Conservation (phyloP, 2,329 filamentous ascomycete species). For the Tricladium varicosporioides region DNA sequence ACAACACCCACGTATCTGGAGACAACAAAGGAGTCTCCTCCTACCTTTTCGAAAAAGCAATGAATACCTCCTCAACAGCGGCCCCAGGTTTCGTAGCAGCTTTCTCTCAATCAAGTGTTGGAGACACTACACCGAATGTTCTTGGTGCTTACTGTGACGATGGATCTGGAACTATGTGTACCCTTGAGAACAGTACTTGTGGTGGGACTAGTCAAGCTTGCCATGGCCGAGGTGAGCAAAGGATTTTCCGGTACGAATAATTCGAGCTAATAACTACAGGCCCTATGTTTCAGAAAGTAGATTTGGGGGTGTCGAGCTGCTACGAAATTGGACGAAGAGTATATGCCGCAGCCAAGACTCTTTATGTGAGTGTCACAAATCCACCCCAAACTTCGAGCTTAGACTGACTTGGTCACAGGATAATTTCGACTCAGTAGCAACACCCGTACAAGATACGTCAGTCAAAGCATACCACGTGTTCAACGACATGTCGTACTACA, state of each 20-base stretch:
- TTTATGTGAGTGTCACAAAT: constrained; percentile 46
- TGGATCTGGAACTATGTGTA: constrained; percentile 69
- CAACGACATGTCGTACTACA: constrained; percentile 75
- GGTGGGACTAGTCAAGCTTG: constrained; percentile 64
- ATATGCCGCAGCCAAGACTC: constrained; percentile 54
- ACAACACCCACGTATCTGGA: constrained; percentile 84
- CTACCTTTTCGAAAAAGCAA: constrained; percentile 74
- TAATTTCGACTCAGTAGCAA: constrained; percentile 28
- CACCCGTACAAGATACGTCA: constrained; percentile 56
- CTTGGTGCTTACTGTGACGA: constrained; percentile 88
- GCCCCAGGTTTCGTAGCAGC: constrained; percentile 76
- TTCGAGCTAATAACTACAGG: constrained; percentile 33
- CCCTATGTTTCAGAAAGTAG: constrained; percentile 63
- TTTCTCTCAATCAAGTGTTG: constrained; percentile 88
- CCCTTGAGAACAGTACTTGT: constrained; percentile 81
- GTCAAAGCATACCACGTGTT: constrained; percentile 85
- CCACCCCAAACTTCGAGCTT: too few relatives aligned
- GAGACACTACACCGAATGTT: constrained; percentile 85
- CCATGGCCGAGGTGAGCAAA: constrained; percentile 55
- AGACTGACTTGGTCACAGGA: constrained; percentile 17
- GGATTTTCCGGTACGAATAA: background rate
- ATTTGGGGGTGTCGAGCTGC: constrained; percentile 71
- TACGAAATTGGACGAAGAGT: constrained; percentile 74
- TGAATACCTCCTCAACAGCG: constrained; percentile 53
- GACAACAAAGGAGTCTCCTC: constrained; percentile 93